These are phyloP conservation scores for Globisporangium heterothallicum DNA, from an alignment of 352 stramenopile genomes.

Conservation along the genomic window DNA sequence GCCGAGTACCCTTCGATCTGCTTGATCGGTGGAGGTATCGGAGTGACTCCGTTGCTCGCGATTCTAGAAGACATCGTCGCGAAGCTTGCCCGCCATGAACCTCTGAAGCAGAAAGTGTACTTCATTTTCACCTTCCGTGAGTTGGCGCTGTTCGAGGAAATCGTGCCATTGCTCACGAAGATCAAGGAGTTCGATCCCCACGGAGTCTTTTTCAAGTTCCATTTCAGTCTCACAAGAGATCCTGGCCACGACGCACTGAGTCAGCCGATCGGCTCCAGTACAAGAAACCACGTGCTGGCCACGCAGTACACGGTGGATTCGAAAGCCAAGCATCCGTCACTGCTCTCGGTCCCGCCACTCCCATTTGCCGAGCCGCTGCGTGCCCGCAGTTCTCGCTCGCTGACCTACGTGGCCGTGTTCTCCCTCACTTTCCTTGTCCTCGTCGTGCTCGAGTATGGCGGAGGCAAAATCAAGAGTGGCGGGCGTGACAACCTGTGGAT, in stretches of 20 bases:
- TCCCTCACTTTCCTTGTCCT: constrained; percentile 4
- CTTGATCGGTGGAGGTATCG: constrained; percentile 21
- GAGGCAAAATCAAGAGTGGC: constrained; percentile 8
- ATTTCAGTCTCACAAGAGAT: constrained; percentile 10
- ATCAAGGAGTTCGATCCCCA: constrained; percentile 25
- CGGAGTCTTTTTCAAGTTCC: constrained; percentile 15
- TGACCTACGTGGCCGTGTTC: constrained; percentile 1
- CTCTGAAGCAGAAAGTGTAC: constrained; percentile 14
- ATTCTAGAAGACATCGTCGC: constrained; percentile 27
- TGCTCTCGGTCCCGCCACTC: not conserved
- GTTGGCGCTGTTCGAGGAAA: constrained; percentile 27
- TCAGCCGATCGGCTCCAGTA: not conserved
- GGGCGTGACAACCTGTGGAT: constrained; percentile 8
- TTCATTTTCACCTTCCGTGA: constrained; percentile 43
- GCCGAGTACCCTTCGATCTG: constrained; percentile 19
- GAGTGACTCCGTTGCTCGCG: constrained; percentile 20
- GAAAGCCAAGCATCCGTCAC: no score
- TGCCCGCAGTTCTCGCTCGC: not conserved
- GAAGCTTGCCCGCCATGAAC: constrained; percentile 11
- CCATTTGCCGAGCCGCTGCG: constrained; percentile 6
- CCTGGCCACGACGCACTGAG: not conserved
- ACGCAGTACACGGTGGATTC: not conserved
- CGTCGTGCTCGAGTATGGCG: constrained; percentile 6
- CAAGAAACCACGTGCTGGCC: constrained; percentile 1
- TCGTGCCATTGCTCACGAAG: constrained; percentile 21